Conservation (phyloP, 495 filamentous ascomycete species). For the Lepidopterella palustris region DNA sequence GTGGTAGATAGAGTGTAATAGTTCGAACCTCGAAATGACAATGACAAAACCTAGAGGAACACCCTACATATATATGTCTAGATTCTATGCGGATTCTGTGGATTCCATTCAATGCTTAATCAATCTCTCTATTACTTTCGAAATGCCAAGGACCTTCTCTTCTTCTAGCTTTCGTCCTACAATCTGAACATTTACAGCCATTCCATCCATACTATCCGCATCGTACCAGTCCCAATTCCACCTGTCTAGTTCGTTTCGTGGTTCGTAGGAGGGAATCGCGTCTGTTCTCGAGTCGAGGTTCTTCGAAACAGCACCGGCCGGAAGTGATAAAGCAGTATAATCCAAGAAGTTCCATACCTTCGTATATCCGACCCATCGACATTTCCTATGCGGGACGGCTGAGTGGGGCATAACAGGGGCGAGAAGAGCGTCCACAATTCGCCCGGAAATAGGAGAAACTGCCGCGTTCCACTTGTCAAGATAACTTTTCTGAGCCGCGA, state of each 20-base stretch:
- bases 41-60: too few species aligned
- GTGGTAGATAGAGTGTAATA: neutral
- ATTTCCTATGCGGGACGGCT: slow-evolving; percentile 31
- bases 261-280: slow-evolving; percentile 20
- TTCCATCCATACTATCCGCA: slow-evolving; percentile 25
- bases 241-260: slow-evolving; percentile 30
- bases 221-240: slow-evolving; percentile 34
- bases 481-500: slow-evolving; percentile 47
- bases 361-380: slow-evolving; percentile 34
- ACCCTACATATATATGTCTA: too few species aligned
- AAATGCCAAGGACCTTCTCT: slow-evolving; percentile 38
- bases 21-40: neutral
- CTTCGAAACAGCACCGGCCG: slow-evolving; percentile 24
- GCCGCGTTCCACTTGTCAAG: slow-evolving; percentile 50
- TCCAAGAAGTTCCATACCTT: slow-evolving; percentile 33
- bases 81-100: too few species aligned
- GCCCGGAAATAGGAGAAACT: slow-evolving; percentile 24
- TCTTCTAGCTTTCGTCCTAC: slow-evolving; percentile 30
- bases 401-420: slow-evolving; percentile 34
- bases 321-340: slow-evolving; percentile 28
- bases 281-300: slow-evolving; percentile 12
- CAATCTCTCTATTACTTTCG: slow-evolving; percentile 37
- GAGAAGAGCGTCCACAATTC: slow-evolving; percentile 33
- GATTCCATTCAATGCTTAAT: slow-evolving; percentile 1
- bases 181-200: slow-evolving; percentile 29